These are phyloP conservation scores for Gossypium australe DNA, from an alignment of 345 rosid genomes.

Conservation along the genomic window DNA sequence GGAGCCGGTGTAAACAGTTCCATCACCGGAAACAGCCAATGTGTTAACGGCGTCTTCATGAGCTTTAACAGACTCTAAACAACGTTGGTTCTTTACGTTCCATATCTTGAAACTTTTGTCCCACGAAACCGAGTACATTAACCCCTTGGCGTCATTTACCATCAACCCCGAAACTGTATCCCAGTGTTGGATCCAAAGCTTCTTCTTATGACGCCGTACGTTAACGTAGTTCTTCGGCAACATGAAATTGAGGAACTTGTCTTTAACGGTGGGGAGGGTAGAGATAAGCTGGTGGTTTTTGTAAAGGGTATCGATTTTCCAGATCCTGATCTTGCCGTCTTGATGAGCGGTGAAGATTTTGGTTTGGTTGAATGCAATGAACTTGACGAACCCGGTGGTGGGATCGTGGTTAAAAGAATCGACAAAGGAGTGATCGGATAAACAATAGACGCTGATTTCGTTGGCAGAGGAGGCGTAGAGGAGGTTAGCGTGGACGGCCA, in stretches of 20 bases:
- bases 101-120: slow-evolving; percentile 46
- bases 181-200: slow-evolving; percentile 46
- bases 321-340: slow-evolving; percentile 42
- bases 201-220: slow-evolving; percentile 45
- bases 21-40: slow-evolving; percentile 28
- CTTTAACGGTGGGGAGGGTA: slow-evolving; percentile 41
- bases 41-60: slow-evolving; percentile 47
- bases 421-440: slow-evolving; percentile 17
- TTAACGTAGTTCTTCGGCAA: slow-evolving; percentile 32
- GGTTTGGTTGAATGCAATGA: slow-evolving; percentile 27
- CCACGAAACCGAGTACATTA: slow-evolving; percentile 49
- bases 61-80: slow-evolving; percentile 43
- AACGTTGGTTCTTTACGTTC: slow-evolving; percentile 21
- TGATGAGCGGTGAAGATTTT: slow-evolving; percentile 51
- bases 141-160: slow-evolving; percentile 19
- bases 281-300: slow-evolving; percentile 28
- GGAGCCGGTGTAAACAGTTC: slow-evolving; percentile 39
- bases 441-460: slow-evolving; percentile 36
- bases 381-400: slow-evolving; percentile 38
- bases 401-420: slow-evolving; percentile 23
- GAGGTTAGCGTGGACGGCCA: slow-evolving; percentile 30
- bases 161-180: slow-evolving; percentile 39
- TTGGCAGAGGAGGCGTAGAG: slow-evolving; percentile 38
- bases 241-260: slow-evolving; percentile 26
- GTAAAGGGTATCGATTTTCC: slow-evolving; percentile 20